These are phyloP conservation scores for Teratosphaeria nubilosa DNA, from an alignment of 2,329 filamentous ascomycete species.

Conservation along the genomic window DNA sequence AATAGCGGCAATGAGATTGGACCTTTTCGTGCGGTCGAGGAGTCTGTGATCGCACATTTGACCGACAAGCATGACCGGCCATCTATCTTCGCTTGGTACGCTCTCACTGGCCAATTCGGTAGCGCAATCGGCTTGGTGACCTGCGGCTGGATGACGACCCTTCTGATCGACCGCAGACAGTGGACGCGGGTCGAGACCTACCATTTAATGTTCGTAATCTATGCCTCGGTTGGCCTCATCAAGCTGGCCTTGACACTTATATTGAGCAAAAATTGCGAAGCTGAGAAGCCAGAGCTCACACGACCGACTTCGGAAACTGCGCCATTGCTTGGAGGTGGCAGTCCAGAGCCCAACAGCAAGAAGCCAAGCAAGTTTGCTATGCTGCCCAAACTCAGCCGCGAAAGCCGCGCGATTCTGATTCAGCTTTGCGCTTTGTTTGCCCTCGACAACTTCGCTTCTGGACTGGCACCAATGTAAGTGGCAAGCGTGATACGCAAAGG, in stretches of 20 bases:
- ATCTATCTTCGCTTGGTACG: constrained; percentile 25
- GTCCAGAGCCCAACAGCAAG: neutral
- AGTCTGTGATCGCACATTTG: constrained; percentile 25
- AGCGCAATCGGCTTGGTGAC: constrained; percentile 18
- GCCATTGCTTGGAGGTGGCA: constrained; percentile 1
- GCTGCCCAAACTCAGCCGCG: neutral
- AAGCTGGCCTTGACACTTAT: constrained; percentile 30
- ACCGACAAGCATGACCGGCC: constrained; percentile 13
- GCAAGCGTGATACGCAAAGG: constrained; percentile 50
- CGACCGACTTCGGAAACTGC: neutral
- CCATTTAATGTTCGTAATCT: constrained; percentile 33
- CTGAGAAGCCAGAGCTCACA: constrained; percentile 3
- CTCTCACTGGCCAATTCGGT: constrained; percentile 20
- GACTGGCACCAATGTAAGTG: constrained; percentile 24
- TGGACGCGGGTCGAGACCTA: constrained; percentile 31
- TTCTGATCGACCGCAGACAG: constrained; percentile 16
- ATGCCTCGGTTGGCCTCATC: constrained; percentile 30
- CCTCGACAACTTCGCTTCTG: constrained; percentile 52
- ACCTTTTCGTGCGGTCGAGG: constrained; percentile 26
- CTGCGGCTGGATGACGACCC: constrained; percentile 29
- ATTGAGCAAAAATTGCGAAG: constrained; percentile 31
- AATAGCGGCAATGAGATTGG: constrained; percentile 27
- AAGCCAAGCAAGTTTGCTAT: neutral
- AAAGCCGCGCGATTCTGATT: constrained; percentile 26
- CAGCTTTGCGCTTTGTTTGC: constrained; percentile 58